Percentiles rank a stretch among this genome's conserved stretches.
Evolutionary conservation across 352 stramenopile species (phyloP).

Genomic region (Pythium coloratum): DNA sequence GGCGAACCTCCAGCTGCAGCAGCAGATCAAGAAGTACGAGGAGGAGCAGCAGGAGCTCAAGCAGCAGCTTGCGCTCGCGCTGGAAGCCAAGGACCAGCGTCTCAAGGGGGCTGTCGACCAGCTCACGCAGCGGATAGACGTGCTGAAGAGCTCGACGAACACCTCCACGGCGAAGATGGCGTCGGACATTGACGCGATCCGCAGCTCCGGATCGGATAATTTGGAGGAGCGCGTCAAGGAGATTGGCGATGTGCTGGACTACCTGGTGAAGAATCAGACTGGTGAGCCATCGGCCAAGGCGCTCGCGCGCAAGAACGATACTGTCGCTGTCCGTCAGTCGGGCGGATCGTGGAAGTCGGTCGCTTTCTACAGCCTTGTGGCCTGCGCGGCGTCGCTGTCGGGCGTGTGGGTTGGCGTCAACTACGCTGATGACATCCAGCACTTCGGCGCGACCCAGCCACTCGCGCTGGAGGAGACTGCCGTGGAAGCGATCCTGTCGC

Average conservation of each 20-base stretch:
- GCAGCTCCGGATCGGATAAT: slow-evolving; percentile 9
- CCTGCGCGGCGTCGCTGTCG: slow-evolving; percentile 15
- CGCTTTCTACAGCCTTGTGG: slow-evolving; percentile 18
- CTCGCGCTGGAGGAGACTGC: neutral
- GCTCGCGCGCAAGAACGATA: slow-evolving; percentile 1
- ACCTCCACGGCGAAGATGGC: slow-evolving; percentile 14
- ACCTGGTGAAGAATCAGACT: slow-evolving; percentile 22
- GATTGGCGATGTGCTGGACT: slow-evolving; percentile 21
- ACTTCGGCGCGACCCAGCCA: neutral
- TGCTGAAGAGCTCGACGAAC: slow-evolving; percentile 18
- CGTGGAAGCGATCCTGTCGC: neutral
- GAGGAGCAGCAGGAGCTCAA: slow-evolving; percentile 40
- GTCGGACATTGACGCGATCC: slow-evolving; percentile 11
- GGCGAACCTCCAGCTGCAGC: slow-evolving; percentile 32
- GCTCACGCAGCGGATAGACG: slow-evolving; percentile 16
- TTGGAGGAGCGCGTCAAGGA: slow-evolving; percentile 24
- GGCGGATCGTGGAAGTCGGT: slow-evolving; percentile 24
- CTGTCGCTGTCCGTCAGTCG: slow-evolving; percentile 6
- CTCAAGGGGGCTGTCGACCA: slow-evolving; percentile 13
- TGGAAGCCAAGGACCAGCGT: slow-evolving; percentile 17
- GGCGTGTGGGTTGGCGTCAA: slow-evolving; percentile 25
- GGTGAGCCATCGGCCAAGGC: neutral
- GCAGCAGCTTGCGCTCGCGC: slow-evolving; percentile 21
- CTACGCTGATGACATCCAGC: slow-evolving; percentile 10
- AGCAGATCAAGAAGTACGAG: slow-evolving; percentile 34